These are phyloP conservation scores for Candida verbasci DNA, from an alignment of 805 yeast genomes.

Conservation along the genomic window DNA sequence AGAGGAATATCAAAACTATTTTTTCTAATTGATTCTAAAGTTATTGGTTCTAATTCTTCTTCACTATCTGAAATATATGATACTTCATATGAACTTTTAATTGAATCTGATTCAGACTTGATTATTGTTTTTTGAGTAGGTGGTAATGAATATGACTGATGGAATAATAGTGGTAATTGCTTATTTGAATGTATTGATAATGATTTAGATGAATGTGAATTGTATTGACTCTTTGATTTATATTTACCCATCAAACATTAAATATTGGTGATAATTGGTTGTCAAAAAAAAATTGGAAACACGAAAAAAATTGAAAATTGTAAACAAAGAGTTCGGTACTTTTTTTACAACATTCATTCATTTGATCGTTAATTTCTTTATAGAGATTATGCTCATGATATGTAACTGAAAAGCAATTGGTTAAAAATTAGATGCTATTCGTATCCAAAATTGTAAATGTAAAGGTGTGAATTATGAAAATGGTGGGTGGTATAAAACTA, in stretches of 20 bases:
- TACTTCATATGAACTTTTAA: conserved; percentile 1
- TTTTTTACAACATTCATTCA: conserved; percentile 1
- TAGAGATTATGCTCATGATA: conserved; percentile 3
- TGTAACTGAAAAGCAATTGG: not conserved
- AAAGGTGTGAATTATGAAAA: too few species aligned
- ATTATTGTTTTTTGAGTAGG: too few species aligned
- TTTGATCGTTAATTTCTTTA: conserved; percentile 4
- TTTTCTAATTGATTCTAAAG: not conserved
- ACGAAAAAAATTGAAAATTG: not conserved
- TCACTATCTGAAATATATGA: conserved; percentile 15
- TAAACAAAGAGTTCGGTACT: not conserved
- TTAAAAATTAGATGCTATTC: not conserved
- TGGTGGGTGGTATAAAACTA: not conserved
- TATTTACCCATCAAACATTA: not conserved
- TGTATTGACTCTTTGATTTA: not conserved
- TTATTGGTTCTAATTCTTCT: conserved; percentile 12
- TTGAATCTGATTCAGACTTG: not conserved
- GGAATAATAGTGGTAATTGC: not conserved
- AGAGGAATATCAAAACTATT: not conserved
- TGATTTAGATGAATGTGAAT: not conserved
- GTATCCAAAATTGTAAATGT: not conserved
- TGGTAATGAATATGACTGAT: not conserved
- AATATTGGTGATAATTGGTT: too few species aligned
- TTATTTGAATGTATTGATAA: conserved; percentile 2
- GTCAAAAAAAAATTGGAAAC: not conserved